A percentile compares a stretch with the other conserved stretches of the same genome.
Conservation (phyloP, 108 stramenopile species). For the Poteriospumella lacustris region DNA sequence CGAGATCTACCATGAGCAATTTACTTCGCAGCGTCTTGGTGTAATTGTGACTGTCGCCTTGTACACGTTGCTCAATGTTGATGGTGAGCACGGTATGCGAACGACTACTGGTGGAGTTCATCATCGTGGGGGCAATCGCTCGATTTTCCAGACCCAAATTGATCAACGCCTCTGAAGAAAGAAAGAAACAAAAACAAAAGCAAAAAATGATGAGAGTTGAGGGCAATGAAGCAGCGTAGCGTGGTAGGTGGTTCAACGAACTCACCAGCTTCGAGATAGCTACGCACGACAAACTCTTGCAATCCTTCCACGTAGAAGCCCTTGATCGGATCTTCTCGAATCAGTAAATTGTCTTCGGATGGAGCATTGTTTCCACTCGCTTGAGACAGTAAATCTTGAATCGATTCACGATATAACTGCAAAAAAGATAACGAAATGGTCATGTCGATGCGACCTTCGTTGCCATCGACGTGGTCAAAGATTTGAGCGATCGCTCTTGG, state of each 20-base stretch:
- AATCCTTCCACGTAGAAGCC: slow-evolving; percentile 22
- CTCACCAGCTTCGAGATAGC: not conserved
- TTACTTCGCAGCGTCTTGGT: not conserved
- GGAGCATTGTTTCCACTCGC: not conserved
- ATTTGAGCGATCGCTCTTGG: not conserved
- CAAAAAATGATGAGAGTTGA: too few relatives aligned
- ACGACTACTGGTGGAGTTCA: slow-evolving; percentile 18
- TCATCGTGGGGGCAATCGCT: slow-evolving; percentile 10
- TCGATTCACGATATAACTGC: slow-evolving; percentile 25
- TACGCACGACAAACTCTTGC: slow-evolving; percentile 5
- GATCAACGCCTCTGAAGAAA: not conserved
- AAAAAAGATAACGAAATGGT: not conserved
- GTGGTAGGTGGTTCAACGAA: too few relatives aligned
- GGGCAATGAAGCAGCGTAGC: too few relatives aligned
- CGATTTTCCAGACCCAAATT: slow-evolving; percentile 12
- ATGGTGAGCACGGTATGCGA: slow-evolving; percentile 15
- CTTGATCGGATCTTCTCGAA: slow-evolving; percentile 8
- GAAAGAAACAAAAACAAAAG: slow-evolving; percentile 43
- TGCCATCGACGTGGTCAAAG: not conserved
- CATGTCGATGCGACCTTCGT: not conserved
- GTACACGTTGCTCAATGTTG: slow-evolving; percentile 1
- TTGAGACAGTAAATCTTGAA: slow-evolving; percentile 18
- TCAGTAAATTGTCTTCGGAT: not conserved
- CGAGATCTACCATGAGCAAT: slow-evolving; percentile 42
- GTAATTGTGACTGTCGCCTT: not conserved